Evolutionary conservation across 169 alveolate species (phyloP).

Genomic region (Eimeria necatrix): DNA sequence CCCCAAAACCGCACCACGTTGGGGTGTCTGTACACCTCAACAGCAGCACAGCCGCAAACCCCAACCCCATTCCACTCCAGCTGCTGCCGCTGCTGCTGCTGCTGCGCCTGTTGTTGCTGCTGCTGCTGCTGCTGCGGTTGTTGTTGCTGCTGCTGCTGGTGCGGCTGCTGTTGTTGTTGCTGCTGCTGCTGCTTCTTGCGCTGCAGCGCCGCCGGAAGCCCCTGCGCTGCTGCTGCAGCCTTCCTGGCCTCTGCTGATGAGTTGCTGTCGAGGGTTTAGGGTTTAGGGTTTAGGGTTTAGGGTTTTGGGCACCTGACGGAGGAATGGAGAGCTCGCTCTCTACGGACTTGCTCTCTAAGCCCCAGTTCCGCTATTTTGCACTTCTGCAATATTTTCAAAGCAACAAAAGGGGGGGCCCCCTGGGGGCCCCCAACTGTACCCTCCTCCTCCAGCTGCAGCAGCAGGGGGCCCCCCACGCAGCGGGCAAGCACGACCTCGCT

Average conservation of each 20-base stretch:
- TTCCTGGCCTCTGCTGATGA: no score
- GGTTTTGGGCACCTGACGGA: background rate
- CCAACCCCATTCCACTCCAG: background rate
- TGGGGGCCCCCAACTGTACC: background rate
- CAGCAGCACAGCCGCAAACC: background rate
- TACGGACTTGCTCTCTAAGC: constrained; percentile 31
- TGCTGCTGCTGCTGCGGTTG: no score
- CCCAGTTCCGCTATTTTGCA: background rate
- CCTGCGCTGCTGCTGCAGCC: background rate
- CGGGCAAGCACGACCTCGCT: constrained; percentile 48
- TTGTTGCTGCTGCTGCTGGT: no score
- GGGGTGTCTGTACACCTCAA: constrained; percentile 56
- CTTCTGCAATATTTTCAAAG: constrained; percentile 28
- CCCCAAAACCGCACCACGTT: constrained; percentile 52
- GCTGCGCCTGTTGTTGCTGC: no score
- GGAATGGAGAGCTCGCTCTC: constrained; percentile 25
- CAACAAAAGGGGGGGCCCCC: background rate
- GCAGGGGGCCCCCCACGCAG: constrained; percentile 60
- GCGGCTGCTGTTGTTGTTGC: no score
- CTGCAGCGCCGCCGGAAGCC: background rate
- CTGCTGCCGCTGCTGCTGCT: background rate
- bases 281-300: constrained; percentile 43
- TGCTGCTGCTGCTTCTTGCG: no score
- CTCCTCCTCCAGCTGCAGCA: background rate
- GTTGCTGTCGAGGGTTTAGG: no score